Percentiles rank a stretch among this genome's conserved stretches.
Evolutionary conservation across 169 alveolate species (phyloP).

Genomic region (Eimeria praecox): DNA sequence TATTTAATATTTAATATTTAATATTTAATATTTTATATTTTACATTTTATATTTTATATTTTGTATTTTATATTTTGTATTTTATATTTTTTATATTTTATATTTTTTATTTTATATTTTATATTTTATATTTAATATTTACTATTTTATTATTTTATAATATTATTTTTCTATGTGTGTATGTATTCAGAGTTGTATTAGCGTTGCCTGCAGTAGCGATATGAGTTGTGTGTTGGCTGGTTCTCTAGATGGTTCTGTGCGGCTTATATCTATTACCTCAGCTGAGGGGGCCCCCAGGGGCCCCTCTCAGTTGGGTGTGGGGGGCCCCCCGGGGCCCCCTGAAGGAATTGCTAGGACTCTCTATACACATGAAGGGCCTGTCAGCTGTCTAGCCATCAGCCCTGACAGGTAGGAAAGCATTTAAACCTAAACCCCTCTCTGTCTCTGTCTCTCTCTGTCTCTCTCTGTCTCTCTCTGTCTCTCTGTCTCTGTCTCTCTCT

Average conservation of each 20-base stretch:
- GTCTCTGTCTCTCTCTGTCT: too few relatives aligned
- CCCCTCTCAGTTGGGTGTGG: neutral
- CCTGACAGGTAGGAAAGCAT: neutral
- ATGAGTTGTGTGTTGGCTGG: neutral
- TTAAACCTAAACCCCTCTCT: neutral
- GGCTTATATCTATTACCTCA: neutral
- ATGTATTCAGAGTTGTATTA: neutral
- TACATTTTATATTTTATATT: too few relatives aligned
- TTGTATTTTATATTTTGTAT: too few relatives aligned
- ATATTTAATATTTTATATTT: too few relatives aligned
- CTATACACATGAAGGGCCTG: neutral
- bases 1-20: too few relatives aligned
- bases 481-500: too few relatives aligned
- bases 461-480: too few relatives aligned
- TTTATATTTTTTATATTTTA: too few relatives aligned
- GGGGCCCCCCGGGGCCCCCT: slow-evolving; percentile 27
- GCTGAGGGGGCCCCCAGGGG: neutral
- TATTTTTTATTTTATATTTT: too few relatives aligned
- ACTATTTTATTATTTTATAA: neutral
- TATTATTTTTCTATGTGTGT: neutral
- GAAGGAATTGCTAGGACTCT: neutral
- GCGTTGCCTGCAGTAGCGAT: slow-evolving; percentile 12
- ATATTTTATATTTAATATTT: too few relatives aligned
- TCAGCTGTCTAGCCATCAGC: slow-evolving; percentile 2
- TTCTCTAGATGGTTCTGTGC: neutral